Conservation (phyloP, 257 asterid genomes). For the Nicotiana undulata region DNA sequence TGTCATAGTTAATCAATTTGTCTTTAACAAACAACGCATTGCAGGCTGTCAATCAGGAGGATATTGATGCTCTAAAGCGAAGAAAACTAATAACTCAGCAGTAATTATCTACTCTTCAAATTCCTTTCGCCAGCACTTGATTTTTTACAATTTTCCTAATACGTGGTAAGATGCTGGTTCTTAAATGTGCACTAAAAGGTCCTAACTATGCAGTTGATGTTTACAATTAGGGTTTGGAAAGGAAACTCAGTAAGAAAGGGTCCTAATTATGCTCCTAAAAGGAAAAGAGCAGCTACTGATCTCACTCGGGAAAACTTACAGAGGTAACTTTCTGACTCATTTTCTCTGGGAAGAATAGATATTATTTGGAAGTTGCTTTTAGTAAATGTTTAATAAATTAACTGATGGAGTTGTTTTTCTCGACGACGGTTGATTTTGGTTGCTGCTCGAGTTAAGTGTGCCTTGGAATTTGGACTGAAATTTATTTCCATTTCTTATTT, state of each 20-base stretch:
- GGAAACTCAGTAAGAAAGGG: conserved; percentile 79
- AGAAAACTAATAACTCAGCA: conserved; percentile 71
- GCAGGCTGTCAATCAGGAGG: conserved; percentile 62
- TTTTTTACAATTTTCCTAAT: not conserved
- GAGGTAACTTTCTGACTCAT: conserved; percentile 36
- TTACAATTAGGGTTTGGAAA: conserved; percentile 59
- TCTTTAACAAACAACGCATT: conserved; percentile 6
- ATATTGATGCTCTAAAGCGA: conserved; percentile 68
- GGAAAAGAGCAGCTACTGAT: conserved; percentile 92
- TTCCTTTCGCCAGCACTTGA: not conserved
- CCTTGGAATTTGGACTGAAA: not conserved
- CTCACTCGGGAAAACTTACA: conserved; percentile 82
- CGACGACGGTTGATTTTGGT: not conserved
- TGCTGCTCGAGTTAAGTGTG: not conserved
- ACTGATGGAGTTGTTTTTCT: not conserved
- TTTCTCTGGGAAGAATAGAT: not conserved
- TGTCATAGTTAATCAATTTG: not conserved
- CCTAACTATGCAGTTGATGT: no score
- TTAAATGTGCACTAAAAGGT: not conserved
- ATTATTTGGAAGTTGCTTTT: not conserved
- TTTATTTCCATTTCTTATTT: not conserved
- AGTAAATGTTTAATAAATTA: not conserved
- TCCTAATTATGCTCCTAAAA: conserved; percentile 81
- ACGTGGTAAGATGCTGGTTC: not conserved
- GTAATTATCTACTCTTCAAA: conserved; percentile 34